Conservation (phyloP, 169 alveolate genomes). For the Theileria equi region DNA sequence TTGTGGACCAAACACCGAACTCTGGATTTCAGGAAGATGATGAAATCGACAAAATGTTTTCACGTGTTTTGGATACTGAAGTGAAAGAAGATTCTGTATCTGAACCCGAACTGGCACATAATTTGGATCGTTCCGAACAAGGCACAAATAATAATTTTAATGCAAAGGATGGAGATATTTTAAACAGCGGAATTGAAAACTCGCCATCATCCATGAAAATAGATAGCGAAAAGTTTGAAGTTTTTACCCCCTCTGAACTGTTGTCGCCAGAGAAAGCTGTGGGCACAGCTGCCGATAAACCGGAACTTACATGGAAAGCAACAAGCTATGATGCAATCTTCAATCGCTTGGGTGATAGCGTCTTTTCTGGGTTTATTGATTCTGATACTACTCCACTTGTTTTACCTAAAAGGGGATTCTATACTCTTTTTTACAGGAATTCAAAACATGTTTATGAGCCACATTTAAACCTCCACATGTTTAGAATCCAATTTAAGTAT, state of each 20-base stretch:
- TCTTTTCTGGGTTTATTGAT: slow-evolving; percentile 21
- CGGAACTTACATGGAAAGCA: slow-evolving; percentile 11
- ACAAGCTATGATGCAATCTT: slow-evolving; percentile 12
- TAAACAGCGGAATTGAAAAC: neutral
- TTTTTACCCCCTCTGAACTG: too few relatives aligned
- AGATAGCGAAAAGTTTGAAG: neutral
- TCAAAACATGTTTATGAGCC: slow-evolving; percentile 20
- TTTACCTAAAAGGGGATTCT: slow-evolving; percentile 48
- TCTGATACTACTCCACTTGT: slow-evolving; percentile 14
- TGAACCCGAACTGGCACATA: too few relatives aligned
- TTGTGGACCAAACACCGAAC: slow-evolving; percentile 5
- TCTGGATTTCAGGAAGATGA: slow-evolving; percentile 5
- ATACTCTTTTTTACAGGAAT: slow-evolving; percentile 41
- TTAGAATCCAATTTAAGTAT: slow-evolving; percentile 33
- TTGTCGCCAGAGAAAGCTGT: too few relatives aligned
- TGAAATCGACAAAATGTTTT: neutral
- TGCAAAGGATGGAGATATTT: too few relatives aligned
- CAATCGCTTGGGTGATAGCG: slow-evolving; percentile 12
- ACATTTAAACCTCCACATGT: slow-evolving; percentile 15
- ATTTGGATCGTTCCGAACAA: too few relatives aligned
- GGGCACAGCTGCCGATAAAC: too few relatives aligned
- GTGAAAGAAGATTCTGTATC: too few relatives aligned
- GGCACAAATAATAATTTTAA: too few relatives aligned
- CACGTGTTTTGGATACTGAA: neutral
- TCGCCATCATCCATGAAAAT: neutral